Conservation (phyloP, 1,139 yeast genomes). For the Debaryomyces psychrophilus region DNA sequence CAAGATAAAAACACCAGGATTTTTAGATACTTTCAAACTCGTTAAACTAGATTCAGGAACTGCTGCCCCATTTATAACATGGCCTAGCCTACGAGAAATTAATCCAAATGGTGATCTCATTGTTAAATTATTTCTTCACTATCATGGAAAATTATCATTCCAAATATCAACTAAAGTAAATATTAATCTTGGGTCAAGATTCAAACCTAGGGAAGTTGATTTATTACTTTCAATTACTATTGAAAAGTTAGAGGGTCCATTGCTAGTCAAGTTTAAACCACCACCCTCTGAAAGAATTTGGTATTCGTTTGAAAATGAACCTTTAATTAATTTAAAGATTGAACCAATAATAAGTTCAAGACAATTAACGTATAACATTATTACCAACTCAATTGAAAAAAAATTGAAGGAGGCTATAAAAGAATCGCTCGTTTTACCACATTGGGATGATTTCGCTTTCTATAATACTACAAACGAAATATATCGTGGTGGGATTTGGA, state of each 20-base stretch:
- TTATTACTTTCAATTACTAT: slow-evolving; percentile 72
- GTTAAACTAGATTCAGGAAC: slow-evolving; percentile 74
- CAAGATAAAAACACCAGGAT: slow-evolving; percentile 84
- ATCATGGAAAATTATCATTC: slow-evolving; percentile 72
- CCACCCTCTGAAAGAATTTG: slow-evolving; percentile 91
- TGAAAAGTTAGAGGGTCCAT: slow-evolving; percentile 70
- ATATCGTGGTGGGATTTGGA: slow-evolving; percentile 95
- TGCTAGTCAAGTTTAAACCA: slow-evolving; percentile 71
- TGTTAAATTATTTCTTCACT: slow-evolving; percentile 62
- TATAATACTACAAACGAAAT: slow-evolving; percentile 65
- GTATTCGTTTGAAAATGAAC: slow-evolving; percentile 86
- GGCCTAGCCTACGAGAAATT: slow-evolving; percentile 68
- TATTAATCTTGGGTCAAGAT: slow-evolving; percentile 71
- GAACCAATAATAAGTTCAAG: slow-evolving; percentile 90
- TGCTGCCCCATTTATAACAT: slow-evolving; percentile 78
- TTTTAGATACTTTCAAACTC: slow-evolving; percentile 79
- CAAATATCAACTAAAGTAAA: slow-evolving; percentile 80
- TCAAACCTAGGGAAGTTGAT: slow-evolving; percentile 79
- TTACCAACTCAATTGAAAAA: slow-evolving; percentile 79
- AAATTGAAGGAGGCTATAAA: slow-evolving; percentile 77
- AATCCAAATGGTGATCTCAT: slow-evolving; percentile 83
- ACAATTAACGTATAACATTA: slow-evolving; percentile 72
- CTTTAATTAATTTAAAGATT: slow-evolving; percentile 69
- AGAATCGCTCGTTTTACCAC: slow-evolving; percentile 81
- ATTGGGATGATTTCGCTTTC: slow-evolving; percentile 84